These are phyloP conservation scores for Aegilops sharonensis DNA, from an alignment of 176 grass and related monocot genomes.

Conservation along the genomic window DNA sequence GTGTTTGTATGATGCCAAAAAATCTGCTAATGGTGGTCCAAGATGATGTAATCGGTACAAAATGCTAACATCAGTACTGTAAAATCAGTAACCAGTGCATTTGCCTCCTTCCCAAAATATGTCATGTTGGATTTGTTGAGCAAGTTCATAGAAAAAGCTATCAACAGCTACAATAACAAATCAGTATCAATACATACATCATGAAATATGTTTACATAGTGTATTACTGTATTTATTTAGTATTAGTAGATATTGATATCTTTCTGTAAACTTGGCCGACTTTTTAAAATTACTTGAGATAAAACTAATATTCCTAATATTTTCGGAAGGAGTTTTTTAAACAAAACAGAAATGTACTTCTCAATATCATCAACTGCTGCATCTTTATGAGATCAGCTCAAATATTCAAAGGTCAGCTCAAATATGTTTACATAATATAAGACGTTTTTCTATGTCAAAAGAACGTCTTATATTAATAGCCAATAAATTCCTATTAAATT, in stretches of 20 bases:
- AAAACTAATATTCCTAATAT: not conserved
- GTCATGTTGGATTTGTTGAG: not conserved
- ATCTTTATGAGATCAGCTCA: not conserved
- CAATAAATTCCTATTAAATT: not conserved
- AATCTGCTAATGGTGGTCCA: not conserved
- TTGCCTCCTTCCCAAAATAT: not conserved
- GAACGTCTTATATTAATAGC: no score
- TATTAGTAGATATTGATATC: no score
- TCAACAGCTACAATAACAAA: not conserved
- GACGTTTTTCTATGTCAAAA: no score
- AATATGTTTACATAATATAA: not conserved
- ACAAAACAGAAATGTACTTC: not conserved
- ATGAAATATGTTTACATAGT: no score
- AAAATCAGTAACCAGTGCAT: not conserved
- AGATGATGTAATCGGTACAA: not conserved
- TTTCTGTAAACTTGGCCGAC: no score
- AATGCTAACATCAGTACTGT: not conserved
- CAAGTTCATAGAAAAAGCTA: not conserved
- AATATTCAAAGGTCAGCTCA: not conserved
- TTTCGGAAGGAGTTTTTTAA: not conserved
- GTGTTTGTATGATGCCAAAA: not conserved
- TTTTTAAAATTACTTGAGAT: not conserved
- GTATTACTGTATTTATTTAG: no score
- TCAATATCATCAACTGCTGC: not conserved
- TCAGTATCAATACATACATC: not conserved